Evolutionary conservation across 495 filamentous ascomycete genomes (phyloP).

Genomic region (Xylaria curta): DNA sequence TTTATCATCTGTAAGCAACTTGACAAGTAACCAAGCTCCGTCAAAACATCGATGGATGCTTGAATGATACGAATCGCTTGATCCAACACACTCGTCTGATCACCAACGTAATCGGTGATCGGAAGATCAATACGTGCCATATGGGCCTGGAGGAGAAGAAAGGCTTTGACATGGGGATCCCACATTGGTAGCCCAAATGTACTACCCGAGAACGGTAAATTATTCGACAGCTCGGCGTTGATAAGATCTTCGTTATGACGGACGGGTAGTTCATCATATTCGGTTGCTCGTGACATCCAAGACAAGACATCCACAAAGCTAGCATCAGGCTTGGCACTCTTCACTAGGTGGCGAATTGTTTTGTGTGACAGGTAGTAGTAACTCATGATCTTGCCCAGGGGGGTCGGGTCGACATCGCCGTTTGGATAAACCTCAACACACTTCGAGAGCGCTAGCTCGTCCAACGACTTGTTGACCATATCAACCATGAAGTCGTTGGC

Average conservation of each 20-base stretch:
- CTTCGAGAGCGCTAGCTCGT: constrained; percentile 78
- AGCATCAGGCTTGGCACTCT: constrained; percentile 76
- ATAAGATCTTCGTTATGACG: constrained; percentile 99
- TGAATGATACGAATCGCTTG: constrained; percentile 95
- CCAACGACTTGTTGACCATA: constrained; percentile 84
- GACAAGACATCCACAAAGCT: constrained; percentile 83
- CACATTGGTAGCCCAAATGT: constrained; percentile 81
- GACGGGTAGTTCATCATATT: constrained; percentile 98
- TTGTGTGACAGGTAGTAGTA: constrained; percentile 99
- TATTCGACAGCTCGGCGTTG: constrained; percentile 86
- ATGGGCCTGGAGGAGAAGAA: constrained; percentile 91
- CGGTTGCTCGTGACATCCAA: constrained; percentile 92
- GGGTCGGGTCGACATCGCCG: constrained; percentile 85
- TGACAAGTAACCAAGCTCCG: constrained; percentile 83
- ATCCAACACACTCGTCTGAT: constrained; percentile 83
- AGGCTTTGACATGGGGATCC: constrained; percentile 98
- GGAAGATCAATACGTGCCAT: constrained; percentile 91
- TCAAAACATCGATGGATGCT: constrained; percentile 89
- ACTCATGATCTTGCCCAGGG: constrained; percentile 96
- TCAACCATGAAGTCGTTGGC: constrained; percentile 93
- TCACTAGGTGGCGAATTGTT: constrained; percentile 83
- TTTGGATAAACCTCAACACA: constrained; percentile 85
- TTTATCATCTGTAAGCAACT: constrained; percentile 79
- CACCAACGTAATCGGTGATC: constrained; percentile 96
- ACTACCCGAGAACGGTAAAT: constrained; percentile 65